These are phyloP conservation scores for Paraconiothyrium sp. DNA, from an alignment of 2,329 filamentous ascomycete species.

Conservation along the genomic window DNA sequence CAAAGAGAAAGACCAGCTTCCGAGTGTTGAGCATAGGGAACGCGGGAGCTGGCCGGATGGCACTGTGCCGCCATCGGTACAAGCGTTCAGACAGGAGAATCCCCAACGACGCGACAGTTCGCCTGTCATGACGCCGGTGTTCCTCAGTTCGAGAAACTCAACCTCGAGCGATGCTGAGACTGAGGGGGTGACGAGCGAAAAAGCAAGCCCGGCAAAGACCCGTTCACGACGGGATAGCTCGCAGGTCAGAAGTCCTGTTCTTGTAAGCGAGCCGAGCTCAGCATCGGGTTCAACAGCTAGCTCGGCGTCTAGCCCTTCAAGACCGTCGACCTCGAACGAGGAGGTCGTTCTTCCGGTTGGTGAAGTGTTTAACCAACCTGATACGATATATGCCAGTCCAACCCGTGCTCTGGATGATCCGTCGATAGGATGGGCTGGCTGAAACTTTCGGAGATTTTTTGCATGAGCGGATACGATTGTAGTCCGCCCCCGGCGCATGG, in stretches of 20 bases:
- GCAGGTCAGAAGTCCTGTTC: not conserved
- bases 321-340: not conserved
- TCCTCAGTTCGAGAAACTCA: conserved; percentile 9
- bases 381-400: conserved; percentile 1
- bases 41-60: conserved; percentile 43
- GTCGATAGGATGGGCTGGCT: conserved; percentile 5
- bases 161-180: not conserved
- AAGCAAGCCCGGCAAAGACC: not conserved
- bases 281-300: not conserved
- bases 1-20: conserved; percentile 32
- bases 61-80: not conserved
- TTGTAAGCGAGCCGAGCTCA: not conserved
- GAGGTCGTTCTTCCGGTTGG: not conserved
- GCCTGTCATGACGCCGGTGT: conserved; percentile 9
- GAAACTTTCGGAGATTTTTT: not conserved
- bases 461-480: not conserved
- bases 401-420: conserved; percentile 1
- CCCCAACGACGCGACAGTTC: conserved; percentile 4
- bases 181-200: not conserved
- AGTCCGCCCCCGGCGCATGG: not conserved
- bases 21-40: conserved; percentile 44
- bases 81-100: not conserved
- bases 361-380: not conserved
- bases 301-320: not conserved
- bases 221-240: not conserved